Base-by-base conservation (phyloP, 1,284 basidiomycete genomes). In the Pseudozyma thailandica region DNA sequence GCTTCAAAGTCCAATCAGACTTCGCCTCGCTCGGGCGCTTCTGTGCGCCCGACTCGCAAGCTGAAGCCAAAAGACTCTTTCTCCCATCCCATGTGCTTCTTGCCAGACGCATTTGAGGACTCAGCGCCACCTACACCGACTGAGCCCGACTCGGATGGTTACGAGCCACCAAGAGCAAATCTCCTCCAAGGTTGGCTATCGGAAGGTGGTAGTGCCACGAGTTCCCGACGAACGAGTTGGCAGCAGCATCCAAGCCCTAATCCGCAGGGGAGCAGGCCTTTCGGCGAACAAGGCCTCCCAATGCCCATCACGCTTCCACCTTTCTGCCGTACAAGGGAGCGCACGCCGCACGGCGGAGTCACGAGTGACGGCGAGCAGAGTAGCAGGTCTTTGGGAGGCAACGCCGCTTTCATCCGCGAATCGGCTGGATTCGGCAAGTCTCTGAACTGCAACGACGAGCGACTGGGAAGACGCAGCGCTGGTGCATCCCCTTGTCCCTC, bases 101-200 rank as follows among this genome's bases (percentile, higher is more conserved):
- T 73, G 13, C 71, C 71, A 3, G 71, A 73, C 30, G 57, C 71
- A 6, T 73, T 73, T 33, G 71, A 73, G n/a, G 71, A 73, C 6
- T 73, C 71, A 4, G 60, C 58, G 0, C 71, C 64, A 2, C 46
- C 64, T 1, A 72, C 64, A 6, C 64, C 71, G 4, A 58, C 66
- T 5, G 66, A 70, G 41, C 50, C 47, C 15, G 60, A 63, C 2
- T 60, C 52, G 16, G 58, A 66, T 18, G 55, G 42, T 12, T 60
- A 60, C 46, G 57, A 59, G 18, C 33, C 61, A 8, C 61, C 52
- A 15, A 60, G 66, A 2, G 30, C 52, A 2, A 59, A 46, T 15
- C 26, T 60, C n/a, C 26, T 70, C 15, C 45, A 49, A n/a, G 60
- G 61, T 9, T 71, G 59, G 59, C 47, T 61, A 3, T 72, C 69